phyloP scores from a whole-genome alignment of 2,329 filamentous ascomycete species.

The Onygenales sp. region DNA sequence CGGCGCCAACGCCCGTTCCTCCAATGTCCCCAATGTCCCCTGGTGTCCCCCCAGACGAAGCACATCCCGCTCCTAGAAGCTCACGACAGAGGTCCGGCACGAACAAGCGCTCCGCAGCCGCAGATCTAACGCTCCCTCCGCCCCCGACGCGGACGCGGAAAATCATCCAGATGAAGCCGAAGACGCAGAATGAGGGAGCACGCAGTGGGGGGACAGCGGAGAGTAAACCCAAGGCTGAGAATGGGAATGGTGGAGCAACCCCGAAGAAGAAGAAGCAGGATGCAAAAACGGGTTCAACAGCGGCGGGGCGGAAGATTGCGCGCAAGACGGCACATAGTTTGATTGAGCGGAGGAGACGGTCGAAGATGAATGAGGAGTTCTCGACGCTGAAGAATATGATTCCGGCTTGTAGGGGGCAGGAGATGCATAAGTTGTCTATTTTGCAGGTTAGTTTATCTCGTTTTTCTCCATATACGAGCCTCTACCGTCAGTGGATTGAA shows the following conservation, averaged over 20 bases:
- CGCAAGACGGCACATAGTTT: slow-evolving; percentile 93
- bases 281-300: slow-evolving; percentile 50
- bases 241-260: slow-evolving; percentile 10
- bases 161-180: slow-evolving; percentile 96
- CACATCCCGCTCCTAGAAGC: slow-evolving; percentile 1
- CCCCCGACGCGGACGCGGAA: slow-evolving; percentile 86
- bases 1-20: slow-evolving; percentile 38
- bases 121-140: slow-evolving; percentile 69
- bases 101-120: slow-evolving; percentile 29
- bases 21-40: slow-evolving; percentile 37
- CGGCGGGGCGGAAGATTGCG: slow-evolving; percentile 86
- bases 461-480: not conserved
- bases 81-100: slow-evolving; percentile 23
- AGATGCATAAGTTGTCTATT: slow-evolving; percentile 97
- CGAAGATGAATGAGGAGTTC: slow-evolving; percentile 99
- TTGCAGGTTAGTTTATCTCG: slow-evolving; percentile 57
- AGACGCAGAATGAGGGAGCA: slow-evolving; percentile 25
- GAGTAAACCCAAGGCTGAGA: slow-evolving; percentile 11
- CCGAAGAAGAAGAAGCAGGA: slow-evolving; percentile 69
- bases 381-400: slow-evolving; percentile 89
- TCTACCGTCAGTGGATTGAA: slow-evolving; percentile 1
- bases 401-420: slow-evolving; percentile 80
- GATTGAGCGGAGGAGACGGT: slow-evolving; percentile 79
- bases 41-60: slow-evolving; percentile 20
- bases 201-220: slow-evolving; percentile 15